These are phyloP conservation scores for Alternaria arbusti DNA, from an alignment of 2,329 filamentous ascomycete species.

Conservation along the genomic window DNA sequence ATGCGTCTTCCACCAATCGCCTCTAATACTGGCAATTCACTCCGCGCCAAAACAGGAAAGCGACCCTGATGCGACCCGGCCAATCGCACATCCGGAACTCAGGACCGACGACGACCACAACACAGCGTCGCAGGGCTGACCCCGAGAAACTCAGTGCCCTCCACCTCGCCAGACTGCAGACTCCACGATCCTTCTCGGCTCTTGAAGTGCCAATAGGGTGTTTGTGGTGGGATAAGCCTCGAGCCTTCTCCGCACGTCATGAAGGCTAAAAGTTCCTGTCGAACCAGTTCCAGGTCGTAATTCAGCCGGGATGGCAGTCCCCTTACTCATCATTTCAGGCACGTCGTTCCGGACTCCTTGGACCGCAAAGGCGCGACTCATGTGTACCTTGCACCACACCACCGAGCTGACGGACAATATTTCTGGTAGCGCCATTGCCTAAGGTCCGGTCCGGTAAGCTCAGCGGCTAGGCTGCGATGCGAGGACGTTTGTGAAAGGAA, in stretches of 20 bases:
- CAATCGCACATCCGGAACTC: conserved; percentile 14
- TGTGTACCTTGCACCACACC: conserved; percentile 4
- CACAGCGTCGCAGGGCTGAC: conserved; percentile 24
- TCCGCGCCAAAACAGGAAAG: conserved; percentile 26
- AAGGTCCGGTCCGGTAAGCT: conserved; percentile 30
- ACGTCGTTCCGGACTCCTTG: conserved; percentile 37
- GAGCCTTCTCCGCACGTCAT: conserved; percentile 13
- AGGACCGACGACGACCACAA: conserved; percentile 5
- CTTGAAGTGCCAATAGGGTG: conserved; percentile 16
- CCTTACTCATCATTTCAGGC: conserved; percentile 30
- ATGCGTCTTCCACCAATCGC: conserved; percentile 18
- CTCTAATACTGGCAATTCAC: conserved; percentile 11
- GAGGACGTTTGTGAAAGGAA: conserved; percentile 13
- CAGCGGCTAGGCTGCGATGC: conserved; percentile 19
- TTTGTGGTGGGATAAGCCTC: conserved; percentile 6
- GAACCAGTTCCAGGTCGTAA: conserved; percentile 20
- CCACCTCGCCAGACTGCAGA: conserved; percentile 19
- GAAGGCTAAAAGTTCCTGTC: conserved; percentile 24
- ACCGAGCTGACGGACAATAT: conserved; percentile 37
- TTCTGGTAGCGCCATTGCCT: conserved; percentile 24
- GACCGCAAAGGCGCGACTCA: conserved; percentile 10
- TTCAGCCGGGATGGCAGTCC: conserved; percentile 21
- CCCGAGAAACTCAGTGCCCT: conserved; percentile 25
- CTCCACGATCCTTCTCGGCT: conserved; percentile 23
- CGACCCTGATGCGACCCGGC: conserved; percentile 1